Evolutionary conservation across 192 early-diverging fungal species (phyloP), one percentile per base, ranked within the genome.

Genomic region (Coemansia sp.): DNA sequence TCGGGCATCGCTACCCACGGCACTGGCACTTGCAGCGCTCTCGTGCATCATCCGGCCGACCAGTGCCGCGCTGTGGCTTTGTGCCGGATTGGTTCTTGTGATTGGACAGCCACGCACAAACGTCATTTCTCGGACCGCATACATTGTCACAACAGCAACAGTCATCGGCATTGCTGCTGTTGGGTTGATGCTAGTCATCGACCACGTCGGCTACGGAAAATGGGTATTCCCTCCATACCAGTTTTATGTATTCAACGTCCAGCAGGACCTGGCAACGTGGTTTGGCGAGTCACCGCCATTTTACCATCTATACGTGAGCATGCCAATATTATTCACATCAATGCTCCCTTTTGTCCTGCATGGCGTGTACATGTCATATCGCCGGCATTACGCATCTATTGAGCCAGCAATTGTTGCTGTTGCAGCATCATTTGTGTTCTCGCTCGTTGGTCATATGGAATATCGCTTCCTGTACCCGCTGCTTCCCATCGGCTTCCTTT

Each of bases 401-500:
- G 60, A 69, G 49, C 77, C 77, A 11, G 63, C 73, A 0, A 22
- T 65, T 11, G 69, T 90, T 8, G 64, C 80, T 11, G 25, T 70
- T 9, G 82, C 79, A 60, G 82, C 85, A 4, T 42, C 84, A 17
- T 41, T 69, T 4, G 66, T 89, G n/a, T 93, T 93, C 61, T 92
- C 88, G 42, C 47, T 91, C 22, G 69, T 93, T 2, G 61, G 83
- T 10, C 96, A 98, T 57, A 98, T 96, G 81, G 96, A 98, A 70
- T 94, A 92, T 67, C 85, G 96, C 7, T 98, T 98, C 67, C 67
- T 98, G n/a, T 88, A 86, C 45, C 92, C 93, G 4, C 70, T 96
- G 12, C 67, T 98, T 27, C 89, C 96, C 40, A 67, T 89, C 19
- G 77, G 77, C 9, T 73, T 70, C 49, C 30, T 56, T 12, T 80